Percentiles rank a stretch among this genome's conserved stretches.
Evolutionary conservation across 2,329 filamentous ascomycete species (phyloP).

Genomic region (Blumeria hordei): DNA sequence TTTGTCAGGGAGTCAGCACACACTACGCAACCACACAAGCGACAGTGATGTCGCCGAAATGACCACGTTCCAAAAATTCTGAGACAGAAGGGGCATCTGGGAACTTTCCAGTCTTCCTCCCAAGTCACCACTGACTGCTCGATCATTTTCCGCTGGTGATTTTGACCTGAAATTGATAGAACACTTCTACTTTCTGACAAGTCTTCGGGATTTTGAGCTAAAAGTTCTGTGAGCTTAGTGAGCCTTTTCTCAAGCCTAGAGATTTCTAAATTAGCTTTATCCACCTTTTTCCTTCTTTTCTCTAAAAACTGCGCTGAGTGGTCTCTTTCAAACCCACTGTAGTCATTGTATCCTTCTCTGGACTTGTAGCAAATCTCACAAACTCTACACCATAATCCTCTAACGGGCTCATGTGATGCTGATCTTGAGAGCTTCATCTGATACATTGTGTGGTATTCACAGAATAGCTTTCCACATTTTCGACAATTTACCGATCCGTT

Average conservation of each 20-base stretch:
- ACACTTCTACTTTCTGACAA: conserved; percentile 25
- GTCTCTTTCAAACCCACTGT: conserved; percentile 45
- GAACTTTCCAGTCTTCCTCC: conserved; percentile 70
- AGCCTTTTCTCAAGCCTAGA: conserved; percentile 77
- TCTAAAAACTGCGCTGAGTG: conserved; percentile 47
- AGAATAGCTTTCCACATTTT: conserved; percentile 80
- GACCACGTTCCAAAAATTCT: conserved; percentile 89
- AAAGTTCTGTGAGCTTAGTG: conserved; percentile 65
- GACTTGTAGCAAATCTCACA: conserved; percentile 99
- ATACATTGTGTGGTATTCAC: conserved; percentile 97
- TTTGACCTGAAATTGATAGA: conserved; percentile 38
- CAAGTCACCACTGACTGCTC: conserved; percentile 87
- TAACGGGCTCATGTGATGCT: conserved; percentile 68
- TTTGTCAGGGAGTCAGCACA: conserved; percentile 67
- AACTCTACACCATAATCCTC: conserved; percentile 81
- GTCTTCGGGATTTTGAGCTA: conserved; percentile 53
- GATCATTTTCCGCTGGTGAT: conserved; percentile 51
- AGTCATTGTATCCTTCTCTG: conserved; percentile 82
- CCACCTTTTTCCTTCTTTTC: conserved; percentile 52
- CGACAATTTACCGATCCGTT: conserved; percentile 82
- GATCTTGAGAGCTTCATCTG: conserved; percentile 92
- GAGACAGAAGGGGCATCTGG: conserved; percentile 77
- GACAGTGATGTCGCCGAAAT: conserved; percentile 81
- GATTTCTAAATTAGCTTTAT: conserved; percentile 68
- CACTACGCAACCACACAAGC: conserved; percentile 78